Evolutionary conservation across 768 basidiomycete species (phyloP).

Genomic region (Tricholoma matsutake): DNA sequence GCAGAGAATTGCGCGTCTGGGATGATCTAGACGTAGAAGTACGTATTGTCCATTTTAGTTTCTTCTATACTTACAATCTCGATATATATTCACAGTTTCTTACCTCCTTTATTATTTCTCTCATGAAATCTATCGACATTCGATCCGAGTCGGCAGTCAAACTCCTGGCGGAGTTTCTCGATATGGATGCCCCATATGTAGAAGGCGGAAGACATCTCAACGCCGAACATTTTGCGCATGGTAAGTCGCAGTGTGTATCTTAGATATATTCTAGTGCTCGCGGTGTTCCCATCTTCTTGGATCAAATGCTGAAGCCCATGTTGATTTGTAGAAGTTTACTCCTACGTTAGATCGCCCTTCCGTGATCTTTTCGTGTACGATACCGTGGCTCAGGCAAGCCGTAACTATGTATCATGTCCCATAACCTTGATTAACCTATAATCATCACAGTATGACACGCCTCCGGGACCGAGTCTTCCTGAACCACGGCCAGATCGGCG

Average conservation of each 20-base stretch:
- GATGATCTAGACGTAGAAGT: constrained; percentile 87
- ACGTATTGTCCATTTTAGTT: constrained; percentile 18
- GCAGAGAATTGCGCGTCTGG: constrained; percentile 89
- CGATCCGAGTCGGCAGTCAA: constrained; percentile 86
- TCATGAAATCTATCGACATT: constrained; percentile 92
- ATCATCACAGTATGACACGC: constrained; percentile 53
- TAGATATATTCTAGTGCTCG: neutral
- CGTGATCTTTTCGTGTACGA: constrained; percentile 84
- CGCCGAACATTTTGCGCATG: constrained; percentile 94
- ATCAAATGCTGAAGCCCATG: neutral
- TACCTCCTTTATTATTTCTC: constrained; percentile 81
- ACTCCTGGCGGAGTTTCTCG: constrained; percentile 83
- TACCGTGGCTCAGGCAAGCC: constrained; percentile 68
- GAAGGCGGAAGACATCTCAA: constrained; percentile 59
- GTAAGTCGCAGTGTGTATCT: constrained; percentile 38
- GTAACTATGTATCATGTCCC: neutral
- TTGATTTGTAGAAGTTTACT: constrained; percentile 69
- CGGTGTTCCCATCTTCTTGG: neutral
- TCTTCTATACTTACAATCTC: constrained; percentile 1
- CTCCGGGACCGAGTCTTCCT: constrained; percentile 39
- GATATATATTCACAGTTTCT: constrained; percentile 59
- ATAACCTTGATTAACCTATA: constrained; percentile 9
- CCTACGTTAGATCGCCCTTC: constrained; percentile 85
- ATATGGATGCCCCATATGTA: constrained; percentile 61
- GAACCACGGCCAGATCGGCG: constrained; percentile 27